These are phyloP conservation scores for Pleurotus platypus DNA, from an alignment of 768 basidiomycete species.

Conservation along the genomic window DNA sequence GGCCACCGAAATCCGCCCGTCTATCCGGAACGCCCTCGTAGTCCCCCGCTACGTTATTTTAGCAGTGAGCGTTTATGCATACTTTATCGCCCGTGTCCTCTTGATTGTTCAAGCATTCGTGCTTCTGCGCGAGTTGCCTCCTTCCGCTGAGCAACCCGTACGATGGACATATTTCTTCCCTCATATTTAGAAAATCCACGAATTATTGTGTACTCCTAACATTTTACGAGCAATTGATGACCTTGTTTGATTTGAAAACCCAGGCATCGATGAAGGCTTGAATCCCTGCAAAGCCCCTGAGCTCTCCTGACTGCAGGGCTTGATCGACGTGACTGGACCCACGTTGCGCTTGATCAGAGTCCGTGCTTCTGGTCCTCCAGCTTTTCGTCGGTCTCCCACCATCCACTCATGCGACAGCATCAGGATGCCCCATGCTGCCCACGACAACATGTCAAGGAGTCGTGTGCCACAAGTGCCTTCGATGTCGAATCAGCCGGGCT, in stretches of 20 bases:
- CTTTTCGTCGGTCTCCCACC: neutral
- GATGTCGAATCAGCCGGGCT: neutral
- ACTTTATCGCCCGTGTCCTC: constrained; percentile 11
- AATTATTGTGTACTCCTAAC: too few relatives aligned
- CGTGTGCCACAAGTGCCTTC: neutral
- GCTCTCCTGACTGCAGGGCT: too few relatives aligned
- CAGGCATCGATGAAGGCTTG: too few relatives aligned
- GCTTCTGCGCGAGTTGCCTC: constrained; percentile 6
- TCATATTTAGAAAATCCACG: constrained; percentile 3
- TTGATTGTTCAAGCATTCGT: constrained; percentile 13
- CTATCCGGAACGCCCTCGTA: neutral
- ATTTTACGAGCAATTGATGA: too few relatives aligned
- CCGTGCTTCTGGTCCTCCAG: neutral
- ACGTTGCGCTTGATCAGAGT: neutral
- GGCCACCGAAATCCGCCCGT: neutral
- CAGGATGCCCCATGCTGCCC: neutral
- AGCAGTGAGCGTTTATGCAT: constrained; percentile 5
- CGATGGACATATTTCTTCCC: constrained; percentile 16
- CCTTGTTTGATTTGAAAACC: too few relatives aligned
- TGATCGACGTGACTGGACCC: too few relatives aligned
- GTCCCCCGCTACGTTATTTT: neutral
- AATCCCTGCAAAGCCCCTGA: too few relatives aligned
- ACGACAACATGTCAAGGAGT: neutral
- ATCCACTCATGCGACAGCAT: neutral
- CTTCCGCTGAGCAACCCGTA: constrained; percentile 8